Evolutionary conservation across 306 rosid species (phyloP), one percentile per base, ranked within the genome.

Genomic region (Astragalus membranaceus): DNA sequence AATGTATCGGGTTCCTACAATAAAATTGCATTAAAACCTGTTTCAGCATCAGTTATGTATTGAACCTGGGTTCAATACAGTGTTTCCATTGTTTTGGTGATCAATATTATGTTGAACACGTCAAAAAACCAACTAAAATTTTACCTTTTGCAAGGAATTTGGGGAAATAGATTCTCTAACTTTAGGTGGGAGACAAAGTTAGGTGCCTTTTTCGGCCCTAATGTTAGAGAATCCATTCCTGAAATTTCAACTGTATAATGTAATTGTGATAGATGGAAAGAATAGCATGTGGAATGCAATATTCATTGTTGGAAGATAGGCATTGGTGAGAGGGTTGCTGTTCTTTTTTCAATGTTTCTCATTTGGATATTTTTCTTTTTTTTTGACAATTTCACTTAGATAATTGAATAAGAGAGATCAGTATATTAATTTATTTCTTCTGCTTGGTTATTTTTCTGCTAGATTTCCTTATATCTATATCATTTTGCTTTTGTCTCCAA

Each of bases 241-340:
- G 26, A 23, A 23, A 23, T 23, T 23, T 23, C 1, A 39, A 43
- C 50, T 41, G 44, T 57, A 11, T 44, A 6, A 44, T 35, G 17
- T 64, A 48, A 37, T 55, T 64, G 41, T 3, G 6, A 10, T 26
- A 46, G 60, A 41, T 7, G 36, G 7, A 16, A 69, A 60, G 8
- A 74, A 79, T 48, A 64, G 51, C 70, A 64, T 8, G 74, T 35
- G 10, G 67, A 36, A 54, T 54, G 36, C 54, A 7, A n/a, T 58
- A 14, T 26, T 3, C 10, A 59, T 47, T 43, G 36, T 43, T 51
- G 41, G 54, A 55, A 56, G 14, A 75, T 39, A 36, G 63, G 30
- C 33, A 54, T 70, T 5, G 51, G 16, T 12, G 50, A 49, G 11
- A 26, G 30, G 30, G 30, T 26, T 26, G 30, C 26, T 23, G 26